Conservation (phyloP, 257 asterid genomes). For the Solanum chaucha region DNA sequence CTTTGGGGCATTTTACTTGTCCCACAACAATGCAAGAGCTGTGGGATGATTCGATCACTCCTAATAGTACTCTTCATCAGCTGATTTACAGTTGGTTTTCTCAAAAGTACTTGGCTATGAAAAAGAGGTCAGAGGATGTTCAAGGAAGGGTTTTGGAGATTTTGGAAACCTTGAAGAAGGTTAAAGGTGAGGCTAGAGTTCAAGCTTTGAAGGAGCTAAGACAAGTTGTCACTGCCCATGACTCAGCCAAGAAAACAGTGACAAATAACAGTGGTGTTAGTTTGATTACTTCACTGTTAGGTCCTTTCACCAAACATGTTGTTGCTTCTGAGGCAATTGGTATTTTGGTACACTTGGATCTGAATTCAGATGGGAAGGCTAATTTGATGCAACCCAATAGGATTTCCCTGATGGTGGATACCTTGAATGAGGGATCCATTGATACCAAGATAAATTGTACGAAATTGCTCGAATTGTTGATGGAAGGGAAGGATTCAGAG, state of each 20-base stretch:
- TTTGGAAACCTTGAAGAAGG: constrained; percentile 44
- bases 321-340: constrained; percentile 61
- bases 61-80: constrained; percentile 55
- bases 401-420: constrained; percentile 55
- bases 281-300: constrained; percentile 44
- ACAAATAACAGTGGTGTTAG: constrained; percentile 46
- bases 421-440: constrained; percentile 61
- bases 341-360: constrained; percentile 49
- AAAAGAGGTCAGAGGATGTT: constrained; percentile 68
- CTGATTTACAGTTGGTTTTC: constrained; percentile 63
- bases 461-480: constrained; percentile 37
- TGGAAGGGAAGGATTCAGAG: constrained; percentile 44
- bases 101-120: constrained; percentile 68
- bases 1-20: constrained; percentile 51
- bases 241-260: constrained; percentile 41
- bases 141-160: constrained; percentile 72
- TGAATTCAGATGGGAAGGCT: constrained; percentile 32
- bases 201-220: constrained; percentile 52
- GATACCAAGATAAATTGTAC: constrained; percentile 68
- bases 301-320: constrained; percentile 56
- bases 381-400: constrained; percentile 58
- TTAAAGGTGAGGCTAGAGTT: constrained; percentile 56
- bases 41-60: constrained; percentile 63
- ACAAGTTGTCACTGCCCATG: constrained; percentile 31
- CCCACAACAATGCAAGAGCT: constrained; percentile 76